Evolutionary conservation across 805 yeast genomes (phyloP).

Genomic region (Metschnikowia similis): DNA sequence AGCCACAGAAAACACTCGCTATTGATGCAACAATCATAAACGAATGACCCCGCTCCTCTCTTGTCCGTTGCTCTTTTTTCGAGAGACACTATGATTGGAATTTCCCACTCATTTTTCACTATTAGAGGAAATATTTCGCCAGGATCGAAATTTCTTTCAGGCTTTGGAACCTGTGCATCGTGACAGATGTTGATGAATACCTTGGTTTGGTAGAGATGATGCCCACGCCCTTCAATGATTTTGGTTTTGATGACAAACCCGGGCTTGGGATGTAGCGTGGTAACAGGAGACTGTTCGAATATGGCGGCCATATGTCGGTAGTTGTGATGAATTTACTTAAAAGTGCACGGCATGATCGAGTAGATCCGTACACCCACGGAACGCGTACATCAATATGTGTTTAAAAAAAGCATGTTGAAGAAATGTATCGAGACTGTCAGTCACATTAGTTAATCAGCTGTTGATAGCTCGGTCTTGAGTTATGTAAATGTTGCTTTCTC

Average conservation of each 20-base stretch:
- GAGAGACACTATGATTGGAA: slow-evolving; percentile 70
- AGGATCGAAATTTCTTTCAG: slow-evolving; percentile 51
- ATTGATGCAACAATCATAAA: slow-evolving; percentile 78
- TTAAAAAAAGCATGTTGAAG: too few species aligned
- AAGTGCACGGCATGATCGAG: not conserved
- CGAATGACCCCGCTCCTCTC: slow-evolving; percentile 58
- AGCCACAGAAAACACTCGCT: slow-evolving; percentile 60
- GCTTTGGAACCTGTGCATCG: slow-evolving; percentile 60
- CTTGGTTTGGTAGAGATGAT: slow-evolving; percentile 44
- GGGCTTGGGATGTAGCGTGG: slow-evolving; percentile 48
- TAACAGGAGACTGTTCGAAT: slow-evolving; percentile 10
- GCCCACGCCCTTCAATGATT: slow-evolving; percentile 34
- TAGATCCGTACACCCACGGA: not conserved
- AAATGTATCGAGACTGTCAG: too few species aligned
- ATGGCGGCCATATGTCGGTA: slow-evolving; percentile 14
- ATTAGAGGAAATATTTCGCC: slow-evolving; percentile 57
- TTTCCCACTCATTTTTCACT: slow-evolving; percentile 74
- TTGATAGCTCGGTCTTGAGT: too few species aligned
- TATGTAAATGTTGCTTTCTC: too few species aligned
- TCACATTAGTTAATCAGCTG: too few species aligned
- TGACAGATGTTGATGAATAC: slow-evolving; percentile 78
- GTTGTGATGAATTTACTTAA: not conserved
- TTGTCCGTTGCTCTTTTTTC: slow-evolving; percentile 61
- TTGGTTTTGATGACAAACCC: slow-evolving; percentile 72
- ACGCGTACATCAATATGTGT: not conserved